phyloP scores from a whole-genome alignment of 305 asterid genomes.

The Stenogyne calaminthoides region DNA sequence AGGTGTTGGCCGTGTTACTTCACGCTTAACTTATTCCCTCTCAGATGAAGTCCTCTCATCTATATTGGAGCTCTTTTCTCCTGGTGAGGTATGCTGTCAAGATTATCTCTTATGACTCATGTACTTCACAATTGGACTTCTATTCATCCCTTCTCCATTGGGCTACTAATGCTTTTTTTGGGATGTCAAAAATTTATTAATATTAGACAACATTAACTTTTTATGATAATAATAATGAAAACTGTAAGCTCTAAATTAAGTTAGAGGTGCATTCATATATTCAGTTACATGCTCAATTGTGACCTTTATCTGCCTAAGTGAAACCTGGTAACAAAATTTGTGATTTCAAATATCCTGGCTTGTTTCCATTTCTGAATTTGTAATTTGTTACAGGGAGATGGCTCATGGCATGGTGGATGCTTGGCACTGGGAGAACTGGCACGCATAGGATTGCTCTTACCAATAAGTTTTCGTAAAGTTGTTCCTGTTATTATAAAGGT shows the following conservation, averaged over 20 bases:
- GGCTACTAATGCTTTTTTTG: constrained; percentile 3
- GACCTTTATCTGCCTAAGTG: constrained; percentile 6
- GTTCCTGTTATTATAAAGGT: constrained; percentile 93
- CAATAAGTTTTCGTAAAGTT: constrained; percentile 84
- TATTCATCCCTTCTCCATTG: constrained; percentile 1
- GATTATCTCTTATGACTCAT: constrained; percentile 26
- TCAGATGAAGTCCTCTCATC: constrained; percentile 94
- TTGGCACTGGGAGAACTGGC: constrained; percentile 98
- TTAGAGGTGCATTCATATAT: constrained; percentile 19
- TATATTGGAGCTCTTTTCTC: constrained; percentile 90
- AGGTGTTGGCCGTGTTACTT: constrained; percentile 90
- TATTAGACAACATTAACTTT: constrained; percentile 6
- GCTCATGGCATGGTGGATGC: constrained; percentile 99
- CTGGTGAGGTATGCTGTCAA: constrained; percentile 75
- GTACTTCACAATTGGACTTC: constrained; percentile 16
- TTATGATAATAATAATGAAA: not conserved
- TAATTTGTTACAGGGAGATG: constrained; percentile 77
- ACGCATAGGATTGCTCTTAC: constrained; percentile 93
- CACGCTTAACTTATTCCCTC: constrained; percentile 77
- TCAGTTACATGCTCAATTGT: constrained; percentile 11
- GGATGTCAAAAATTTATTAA: constrained; percentile 12
- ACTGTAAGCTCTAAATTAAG: constrained; percentile 19
- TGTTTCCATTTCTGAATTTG: constrained; percentile 21
- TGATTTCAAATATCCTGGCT: constrained; percentile 19
- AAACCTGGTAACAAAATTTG: constrained; percentile 17